A percentile compares a stretch with the other conserved stretches of the same genome.
phyloP scores from a whole-genome alignment of 73 alveolate species.

The Tetrahymena thermophila region DNA sequence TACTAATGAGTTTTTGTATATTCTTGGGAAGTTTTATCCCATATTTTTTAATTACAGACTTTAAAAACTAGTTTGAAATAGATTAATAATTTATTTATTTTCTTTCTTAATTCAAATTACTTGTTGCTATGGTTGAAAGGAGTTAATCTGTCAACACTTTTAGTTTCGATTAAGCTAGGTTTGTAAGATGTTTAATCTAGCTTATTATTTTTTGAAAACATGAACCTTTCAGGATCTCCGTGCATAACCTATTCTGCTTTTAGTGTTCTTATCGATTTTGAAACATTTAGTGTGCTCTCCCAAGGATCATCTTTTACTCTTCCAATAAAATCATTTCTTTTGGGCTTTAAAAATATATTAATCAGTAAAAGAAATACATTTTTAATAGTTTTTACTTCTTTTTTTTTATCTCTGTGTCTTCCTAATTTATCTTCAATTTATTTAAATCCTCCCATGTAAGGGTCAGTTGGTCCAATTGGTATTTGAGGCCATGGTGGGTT shows the following conservation, averaged over 20 bases:
- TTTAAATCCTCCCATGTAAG: not conserved
- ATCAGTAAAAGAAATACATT: not conserved
- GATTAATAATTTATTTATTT: not conserved
- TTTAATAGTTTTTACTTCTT: not conserved
- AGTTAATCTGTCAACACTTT: conserved; percentile 19
- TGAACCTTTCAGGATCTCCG: conserved; percentile 5
- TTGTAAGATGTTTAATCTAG: conserved; percentile 7
- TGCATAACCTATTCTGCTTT: conserved; percentile 20
- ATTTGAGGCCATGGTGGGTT: not conserved
- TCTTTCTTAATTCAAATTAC: not conserved
- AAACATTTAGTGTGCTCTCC: not conserved
- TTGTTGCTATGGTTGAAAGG: conserved; percentile 41
- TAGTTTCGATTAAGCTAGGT: conserved; percentile 3
- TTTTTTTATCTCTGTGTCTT: not conserved
- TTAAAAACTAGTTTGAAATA: not conserved
- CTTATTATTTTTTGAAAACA: conserved; percentile 19
- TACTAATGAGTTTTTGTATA: not conserved
- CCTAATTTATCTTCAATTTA: not conserved
- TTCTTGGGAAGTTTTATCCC: not conserved
- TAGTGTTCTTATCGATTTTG: conserved; percentile 15
- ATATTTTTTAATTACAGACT: not conserved
- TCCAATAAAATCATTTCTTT: not conserved
- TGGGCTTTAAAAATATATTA: not conserved
- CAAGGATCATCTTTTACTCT: not conserved
- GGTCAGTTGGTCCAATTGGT: not conserved